Conservation (phyloP, 441 rosid species). For the Gossypium armourianum region DNA sequence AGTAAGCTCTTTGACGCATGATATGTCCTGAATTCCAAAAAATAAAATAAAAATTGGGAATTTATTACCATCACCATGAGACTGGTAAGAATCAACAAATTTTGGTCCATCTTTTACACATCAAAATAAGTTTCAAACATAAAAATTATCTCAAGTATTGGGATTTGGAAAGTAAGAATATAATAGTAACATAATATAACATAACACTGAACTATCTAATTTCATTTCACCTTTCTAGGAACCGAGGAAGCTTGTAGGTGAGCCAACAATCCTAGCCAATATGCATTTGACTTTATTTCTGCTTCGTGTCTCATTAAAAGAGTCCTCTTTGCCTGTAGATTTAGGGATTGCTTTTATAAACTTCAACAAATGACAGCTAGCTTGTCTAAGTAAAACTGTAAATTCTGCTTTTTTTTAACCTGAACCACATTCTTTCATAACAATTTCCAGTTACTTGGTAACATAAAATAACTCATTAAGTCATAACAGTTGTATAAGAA, state of each 20-base stretch:
- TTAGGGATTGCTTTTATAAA: constrained; percentile 8
- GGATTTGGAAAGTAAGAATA: neutral
- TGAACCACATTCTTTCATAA: neutral
- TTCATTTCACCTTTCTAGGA: constrained; percentile 66
- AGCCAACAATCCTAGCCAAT: constrained; percentile 94
- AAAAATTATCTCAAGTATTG: neutral
- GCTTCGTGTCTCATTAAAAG: constrained; percentile 98
- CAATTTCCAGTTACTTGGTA: neutral
- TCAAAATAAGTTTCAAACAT: neutral
- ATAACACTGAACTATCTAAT: neutral
- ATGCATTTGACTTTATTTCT: constrained; percentile 97
- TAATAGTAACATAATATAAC: neutral
- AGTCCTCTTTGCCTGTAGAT: constrained; percentile 78
- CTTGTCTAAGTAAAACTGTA: too few species aligned
- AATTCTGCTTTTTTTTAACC: neutral
- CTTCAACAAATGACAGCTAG: constrained; percentile 1
- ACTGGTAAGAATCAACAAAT: neutral
- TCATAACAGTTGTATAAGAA: constrained; percentile 13
- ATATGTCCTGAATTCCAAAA: constrained; percentile 51
- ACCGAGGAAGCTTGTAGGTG: constrained; percentile 94
- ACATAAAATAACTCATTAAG: neutral
- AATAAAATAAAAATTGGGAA: constrained; percentile 1
- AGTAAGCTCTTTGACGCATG: constrained; percentile 83
- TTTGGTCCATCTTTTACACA: neutral
- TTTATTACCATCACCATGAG: neutral